Evolutionary conservation across 208 protist species (phyloP).

Genomic region (Trypanosoma theileri): DNA sequence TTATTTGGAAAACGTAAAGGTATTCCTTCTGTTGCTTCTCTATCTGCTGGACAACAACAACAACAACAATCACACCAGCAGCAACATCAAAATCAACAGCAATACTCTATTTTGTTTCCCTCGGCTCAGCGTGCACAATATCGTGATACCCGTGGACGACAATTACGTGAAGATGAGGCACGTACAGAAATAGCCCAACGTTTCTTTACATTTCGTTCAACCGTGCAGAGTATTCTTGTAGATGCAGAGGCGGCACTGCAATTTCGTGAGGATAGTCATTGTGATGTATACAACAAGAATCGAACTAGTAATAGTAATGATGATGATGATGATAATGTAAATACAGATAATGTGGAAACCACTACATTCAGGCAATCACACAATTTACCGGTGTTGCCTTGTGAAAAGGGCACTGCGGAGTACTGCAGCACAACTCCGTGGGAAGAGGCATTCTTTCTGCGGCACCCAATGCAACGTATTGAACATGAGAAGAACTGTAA

Average conservation of each 20-base stretch:
- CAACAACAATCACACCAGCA: not conserved
- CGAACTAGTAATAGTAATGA: not conserved
- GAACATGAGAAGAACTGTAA: slow-evolving; percentile 25
- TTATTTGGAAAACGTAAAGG: slow-evolving; percentile 47
- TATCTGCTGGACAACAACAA: not conserved
- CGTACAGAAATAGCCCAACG: slow-evolving; percentile 17
- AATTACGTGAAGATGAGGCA: slow-evolving; percentile 20
- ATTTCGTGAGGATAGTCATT: slow-evolving; percentile 9
- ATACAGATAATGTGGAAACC: not conserved
- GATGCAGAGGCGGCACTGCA: slow-evolving; percentile 21
- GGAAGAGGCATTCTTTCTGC: slow-evolving; percentile 34
- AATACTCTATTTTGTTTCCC: slow-evolving; percentile 60
- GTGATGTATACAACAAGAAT: not conserved
- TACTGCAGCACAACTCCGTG: slow-evolving; percentile 22
- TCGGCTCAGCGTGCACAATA: slow-evolving; percentile 15
- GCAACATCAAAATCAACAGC: slow-evolving; percentile 6
- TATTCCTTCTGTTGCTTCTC: slow-evolving; percentile 28
- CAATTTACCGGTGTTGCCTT: not conserved
- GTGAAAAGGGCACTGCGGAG: not conserved
- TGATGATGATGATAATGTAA: not conserved
- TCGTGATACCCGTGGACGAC: not conserved
- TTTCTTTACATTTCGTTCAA: slow-evolving; percentile 22
- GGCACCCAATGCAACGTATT: slow-evolving; percentile 24
- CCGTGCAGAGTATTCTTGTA: slow-evolving; percentile 25
- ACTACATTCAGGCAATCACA: not conserved